A percentile compares a stretch with the other conserved stretches of the same genome.
Evolutionary conservation across 306 rosid genomes (phyloP).

Genomic region (Trifolium subterraneum): DNA sequence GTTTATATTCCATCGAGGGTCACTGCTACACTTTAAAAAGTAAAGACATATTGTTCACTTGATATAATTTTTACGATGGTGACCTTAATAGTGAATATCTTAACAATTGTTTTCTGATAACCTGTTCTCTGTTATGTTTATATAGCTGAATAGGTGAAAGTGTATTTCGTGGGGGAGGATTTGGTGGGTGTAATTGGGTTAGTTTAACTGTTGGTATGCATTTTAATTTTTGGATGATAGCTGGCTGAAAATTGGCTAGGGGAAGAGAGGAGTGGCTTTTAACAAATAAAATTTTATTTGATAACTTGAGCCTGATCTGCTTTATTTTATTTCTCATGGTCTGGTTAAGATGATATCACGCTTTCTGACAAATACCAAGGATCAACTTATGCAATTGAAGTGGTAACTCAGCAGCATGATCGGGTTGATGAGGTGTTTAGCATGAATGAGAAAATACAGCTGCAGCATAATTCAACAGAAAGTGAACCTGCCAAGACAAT

Average conservation of each 20-base stretch:
- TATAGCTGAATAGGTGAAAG: neutral
- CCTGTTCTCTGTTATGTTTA: constrained; percentile 13
- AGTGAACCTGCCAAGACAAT: constrained; percentile 34
- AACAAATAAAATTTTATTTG: neutral
- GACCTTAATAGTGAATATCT: constrained; percentile 24
- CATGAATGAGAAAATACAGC: constrained; percentile 42
- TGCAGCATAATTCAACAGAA: constrained; percentile 48
- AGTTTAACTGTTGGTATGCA: constrained; percentile 10
- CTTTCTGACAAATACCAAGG: constrained; percentile 60
- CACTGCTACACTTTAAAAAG: constrained; percentile 13
- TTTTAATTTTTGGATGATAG: constrained; percentile 10
- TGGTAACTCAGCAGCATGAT: constrained; percentile 42
- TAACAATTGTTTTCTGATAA: constrained; percentile 10
- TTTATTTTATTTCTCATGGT: constrained; percentile 39
- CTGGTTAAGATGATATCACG: constrained; percentile 77
- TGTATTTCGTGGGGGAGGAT: neutral
- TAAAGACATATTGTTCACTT: constrained; percentile 23
- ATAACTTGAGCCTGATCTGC: constrained; percentile 41
- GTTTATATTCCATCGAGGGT: neutral
- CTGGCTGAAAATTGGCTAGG: constrained; percentile 35
- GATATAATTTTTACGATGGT: constrained; percentile 10
- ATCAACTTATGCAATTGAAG: constrained; percentile 49
- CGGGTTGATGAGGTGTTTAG: constrained; percentile 42
- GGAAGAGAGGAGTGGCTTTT: constrained; percentile 17
- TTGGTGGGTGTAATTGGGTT: constrained; percentile 1